Evolutionary conservation across 1,139 yeast species (phyloP).

Genomic region (Arxiozyma telluris): DNA sequence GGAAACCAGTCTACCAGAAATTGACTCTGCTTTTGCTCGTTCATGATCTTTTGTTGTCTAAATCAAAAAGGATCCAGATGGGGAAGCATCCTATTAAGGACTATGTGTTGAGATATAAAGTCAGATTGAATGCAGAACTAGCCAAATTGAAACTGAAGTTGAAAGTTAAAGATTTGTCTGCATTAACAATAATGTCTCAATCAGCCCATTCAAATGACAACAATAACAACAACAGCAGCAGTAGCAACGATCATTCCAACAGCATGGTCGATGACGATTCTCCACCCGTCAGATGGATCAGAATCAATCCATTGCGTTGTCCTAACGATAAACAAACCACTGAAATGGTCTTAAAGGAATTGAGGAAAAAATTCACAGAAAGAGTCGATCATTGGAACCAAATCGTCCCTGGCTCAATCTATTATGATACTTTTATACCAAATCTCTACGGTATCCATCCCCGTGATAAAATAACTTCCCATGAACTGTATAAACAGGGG

Average conservation of each 20-base stretch:
- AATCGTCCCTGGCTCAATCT: slow-evolving; percentile 55
- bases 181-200: slow-evolving; percentile 31
- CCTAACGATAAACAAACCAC: slow-evolving; percentile 24
- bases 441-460: slow-evolving; percentile 79
- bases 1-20: slow-evolving; percentile 24
- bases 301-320: slow-evolving; percentile 55
- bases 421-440: slow-evolving; percentile 62
- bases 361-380: slow-evolving; percentile 30
- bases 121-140: slow-evolving; percentile 73
- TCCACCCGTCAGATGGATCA: slow-evolving; percentile 84
- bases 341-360: slow-evolving; percentile 37
- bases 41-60: slow-evolving; percentile 72
- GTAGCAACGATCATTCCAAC: too few relatives aligned
- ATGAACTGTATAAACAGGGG: slow-evolving; percentile 64
- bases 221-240: too few relatives aligned
- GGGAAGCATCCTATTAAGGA: slow-evolving; percentile 85
- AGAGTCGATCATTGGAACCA: slow-evolving; percentile 37
- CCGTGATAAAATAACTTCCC: slow-evolving; percentile 51
- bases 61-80: slow-evolving; percentile 76
- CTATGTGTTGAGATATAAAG: slow-evolving; percentile 65
- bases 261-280: slow-evolving; percentile 37
- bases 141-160: slow-evolving; percentile 57
- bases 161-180: slow-evolving; percentile 36
- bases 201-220: slow-evolving; percentile 12
- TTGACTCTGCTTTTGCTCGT: slow-evolving; percentile 44